Evolutionary conservation across 2,329 filamentous ascomycete species (phyloP).

Genomic region (Calonectria pseudoreteaudii): DNA sequence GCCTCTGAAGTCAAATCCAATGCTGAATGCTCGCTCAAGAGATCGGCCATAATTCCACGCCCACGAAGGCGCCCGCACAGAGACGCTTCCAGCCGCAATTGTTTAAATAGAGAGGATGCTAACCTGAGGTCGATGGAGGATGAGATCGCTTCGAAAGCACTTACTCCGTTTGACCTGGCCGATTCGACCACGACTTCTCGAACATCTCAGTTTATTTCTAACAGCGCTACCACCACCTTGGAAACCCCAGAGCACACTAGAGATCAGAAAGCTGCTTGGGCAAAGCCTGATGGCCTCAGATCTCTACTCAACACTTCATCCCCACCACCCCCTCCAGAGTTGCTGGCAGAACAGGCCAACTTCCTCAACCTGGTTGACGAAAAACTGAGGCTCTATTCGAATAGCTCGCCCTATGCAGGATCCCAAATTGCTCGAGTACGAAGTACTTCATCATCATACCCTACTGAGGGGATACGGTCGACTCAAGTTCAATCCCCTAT

Average conservation of each 20-base stretch:
- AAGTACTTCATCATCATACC: slow-evolving; percentile 49
- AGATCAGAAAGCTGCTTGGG: slow-evolving; percentile 27
- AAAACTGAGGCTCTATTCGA: slow-evolving; percentile 21
- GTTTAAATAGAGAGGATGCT: slow-evolving; percentile 22
- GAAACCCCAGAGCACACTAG: slow-evolving; percentile 6
- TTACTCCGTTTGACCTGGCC: slow-evolving; percentile 6
- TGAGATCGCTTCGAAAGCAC: slow-evolving; percentile 1
- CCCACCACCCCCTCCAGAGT: slow-evolving; percentile 11
- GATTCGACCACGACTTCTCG: slow-evolving; percentile 21
- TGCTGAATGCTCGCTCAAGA: slow-evolving; percentile 14
- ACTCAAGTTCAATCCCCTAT: slow-evolving; percentile 45
- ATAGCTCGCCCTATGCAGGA: slow-evolving; percentile 27
- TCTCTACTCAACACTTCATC: slow-evolving; percentile 2
- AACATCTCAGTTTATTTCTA: slow-evolving; percentile 25
- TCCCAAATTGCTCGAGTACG: slow-evolving; percentile 24
- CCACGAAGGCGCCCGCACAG: not conserved
- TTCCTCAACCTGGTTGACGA: slow-evolving; percentile 33
- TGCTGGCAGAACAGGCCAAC: slow-evolving; percentile 32
- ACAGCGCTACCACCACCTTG: slow-evolving; percentile 11
- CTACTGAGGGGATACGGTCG: slow-evolving; percentile 35
- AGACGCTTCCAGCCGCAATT: not conserved
- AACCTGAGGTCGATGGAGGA: slow-evolving; percentile 18
- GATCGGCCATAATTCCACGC: slow-evolving; percentile 7
- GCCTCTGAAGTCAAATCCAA: slow-evolving; percentile 8
- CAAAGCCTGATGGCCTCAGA: slow-evolving; percentile 15